These are phyloP conservation scores for Phytophthora meadii DNA, from an alignment of 352 stramenopile genomes.

Conservation along the genomic window DNA sequence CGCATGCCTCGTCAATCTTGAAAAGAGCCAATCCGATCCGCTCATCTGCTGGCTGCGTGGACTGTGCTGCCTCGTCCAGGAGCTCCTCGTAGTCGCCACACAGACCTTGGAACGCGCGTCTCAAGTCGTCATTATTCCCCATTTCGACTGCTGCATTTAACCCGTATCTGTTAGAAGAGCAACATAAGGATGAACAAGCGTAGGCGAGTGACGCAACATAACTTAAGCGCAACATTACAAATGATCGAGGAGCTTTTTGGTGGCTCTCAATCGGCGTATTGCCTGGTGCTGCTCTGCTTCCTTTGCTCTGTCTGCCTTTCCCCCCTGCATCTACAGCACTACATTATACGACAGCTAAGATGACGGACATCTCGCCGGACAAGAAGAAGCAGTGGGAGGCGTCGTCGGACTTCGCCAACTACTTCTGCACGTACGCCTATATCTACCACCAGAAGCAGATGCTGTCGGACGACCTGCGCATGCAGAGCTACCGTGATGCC, in stretches of 20 bases:
- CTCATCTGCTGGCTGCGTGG: slow-evolving; percentile 68
- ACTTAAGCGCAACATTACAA: neutral
- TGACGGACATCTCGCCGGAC: slow-evolving; percentile 67
- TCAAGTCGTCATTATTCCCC: slow-evolving; percentile 37
- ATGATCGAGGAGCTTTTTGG: slow-evolving; percentile 1
- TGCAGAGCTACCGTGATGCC: slow-evolving; percentile 98
- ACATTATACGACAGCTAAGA: slow-evolving; percentile 12
- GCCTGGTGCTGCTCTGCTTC: neutral
- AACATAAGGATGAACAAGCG: neutral
- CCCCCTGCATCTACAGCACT: neutral
- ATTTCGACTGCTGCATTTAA: slow-evolving; percentile 1
- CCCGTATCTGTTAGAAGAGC: neutral
- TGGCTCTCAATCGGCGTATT: neutral
- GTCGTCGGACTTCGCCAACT: slow-evolving; percentile 91
- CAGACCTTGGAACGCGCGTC: slow-evolving; percentile 60
- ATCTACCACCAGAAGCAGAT: slow-evolving; percentile 98
- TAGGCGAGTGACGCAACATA: neutral
- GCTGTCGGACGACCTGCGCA: slow-evolving; percentile 99
- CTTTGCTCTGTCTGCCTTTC: neutral
- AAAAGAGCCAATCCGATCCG: slow-evolving; percentile 80
- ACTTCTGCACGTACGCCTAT: slow-evolving; percentile 92
- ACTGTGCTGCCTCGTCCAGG: slow-evolving; percentile 64
- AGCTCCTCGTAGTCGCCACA: slow-evolving; percentile 78
- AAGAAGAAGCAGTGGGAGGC: slow-evolving; percentile 86
- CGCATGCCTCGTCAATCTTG: slow-evolving; percentile 82